A percentile compares a stretch with the other conserved stretches of the same genome.
Evolutionary conservation across 441 rosid genomes (phyloP).

Genomic region (Rhodomyrtus psidioides): DNA sequence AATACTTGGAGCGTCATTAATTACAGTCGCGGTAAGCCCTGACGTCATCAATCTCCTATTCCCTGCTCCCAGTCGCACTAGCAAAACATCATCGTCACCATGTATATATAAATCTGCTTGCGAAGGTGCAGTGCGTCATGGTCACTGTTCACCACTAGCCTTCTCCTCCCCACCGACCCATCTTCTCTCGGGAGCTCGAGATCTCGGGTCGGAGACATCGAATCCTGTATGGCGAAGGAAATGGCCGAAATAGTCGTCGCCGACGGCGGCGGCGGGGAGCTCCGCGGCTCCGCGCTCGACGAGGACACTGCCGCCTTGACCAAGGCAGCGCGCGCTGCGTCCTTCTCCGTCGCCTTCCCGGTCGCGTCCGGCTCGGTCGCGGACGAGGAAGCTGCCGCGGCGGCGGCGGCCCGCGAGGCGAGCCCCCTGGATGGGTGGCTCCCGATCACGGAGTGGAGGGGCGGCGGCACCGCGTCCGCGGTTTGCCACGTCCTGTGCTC

Average conservation of each 20-base stretch:
- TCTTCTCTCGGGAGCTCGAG: not conserved
- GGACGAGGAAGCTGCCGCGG: not conserved
- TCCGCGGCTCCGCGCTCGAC: too few relatives aligned
- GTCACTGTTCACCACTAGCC: not conserved
- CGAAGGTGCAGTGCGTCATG: too few relatives aligned
- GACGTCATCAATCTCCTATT: too few relatives aligned
- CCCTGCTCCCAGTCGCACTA: too few relatives aligned
- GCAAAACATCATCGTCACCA: too few relatives aligned
- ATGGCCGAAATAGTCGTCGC: not conserved
- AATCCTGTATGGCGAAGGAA: not conserved
- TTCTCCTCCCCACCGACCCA: not conserved
- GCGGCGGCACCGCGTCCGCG: not conserved
- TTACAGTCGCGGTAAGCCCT: too few relatives aligned
- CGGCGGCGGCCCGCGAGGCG: not conserved
- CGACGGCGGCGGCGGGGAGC: too few relatives aligned
- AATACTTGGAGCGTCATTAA: too few relatives aligned
- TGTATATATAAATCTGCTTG: too few relatives aligned
- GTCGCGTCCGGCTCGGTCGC: not conserved
- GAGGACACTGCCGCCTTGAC: not conserved
- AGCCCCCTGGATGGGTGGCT: not conserved
- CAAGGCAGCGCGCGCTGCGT: not conserved
- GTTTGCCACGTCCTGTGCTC: conserved; percentile 7
- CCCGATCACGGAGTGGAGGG: conserved; percentile 11
- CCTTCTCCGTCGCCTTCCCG: not conserved
- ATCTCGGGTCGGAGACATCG: not conserved